Conservation (phyloP, 1,284 basidiomycete species). For the Melampsora larici-populina region DNA sequence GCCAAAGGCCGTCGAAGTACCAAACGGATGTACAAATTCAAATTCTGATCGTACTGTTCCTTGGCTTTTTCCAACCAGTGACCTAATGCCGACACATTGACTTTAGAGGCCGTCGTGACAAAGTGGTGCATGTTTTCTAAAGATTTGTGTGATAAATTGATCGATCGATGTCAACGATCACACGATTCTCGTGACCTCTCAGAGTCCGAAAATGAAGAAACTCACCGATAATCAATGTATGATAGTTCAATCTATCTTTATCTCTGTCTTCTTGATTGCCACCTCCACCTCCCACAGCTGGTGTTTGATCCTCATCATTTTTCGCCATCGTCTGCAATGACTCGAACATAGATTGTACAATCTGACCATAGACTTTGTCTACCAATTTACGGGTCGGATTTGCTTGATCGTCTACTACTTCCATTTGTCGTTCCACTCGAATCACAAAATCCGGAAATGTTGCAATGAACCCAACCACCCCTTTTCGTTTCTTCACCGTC, state of each 20-base stretch:
- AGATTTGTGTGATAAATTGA: too few species aligned
- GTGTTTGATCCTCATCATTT: conserved; percentile 64
- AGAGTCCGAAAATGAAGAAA: conserved; percentile 46
- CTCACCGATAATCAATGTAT: conserved; percentile 88
- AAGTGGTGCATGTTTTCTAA: conserved; percentile 96
- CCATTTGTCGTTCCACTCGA: conserved; percentile 80
- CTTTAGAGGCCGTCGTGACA: conserved; percentile 70
- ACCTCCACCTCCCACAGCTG: conserved; percentile 62
- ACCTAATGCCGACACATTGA: conserved; percentile 63
- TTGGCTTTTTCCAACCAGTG: conserved; percentile 72
- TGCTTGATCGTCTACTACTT: conserved; percentile 59
- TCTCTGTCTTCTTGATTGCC: conserved; percentile 58
- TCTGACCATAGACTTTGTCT: conserved; percentile 78
- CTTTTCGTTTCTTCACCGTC: conserved; percentile 84
- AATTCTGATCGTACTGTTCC: conserved; percentile 79
- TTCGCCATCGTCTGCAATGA: conserved; percentile 91
- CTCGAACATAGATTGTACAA: conserved; percentile 85
- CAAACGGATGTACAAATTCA: conserved; percentile 78
- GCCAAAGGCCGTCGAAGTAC: conserved; percentile 80
- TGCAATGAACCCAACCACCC: conserved; percentile 87
- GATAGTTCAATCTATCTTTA: conserved; percentile 88
- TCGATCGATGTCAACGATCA: too few species aligned
- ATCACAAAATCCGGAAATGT: conserved; percentile 85
- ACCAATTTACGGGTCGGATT: conserved; percentile 66
- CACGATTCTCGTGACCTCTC: too few species aligned